Base-by-base conservation (phyloP, 148 eudicot species). In the Suaeda aralocaspica region DNA sequence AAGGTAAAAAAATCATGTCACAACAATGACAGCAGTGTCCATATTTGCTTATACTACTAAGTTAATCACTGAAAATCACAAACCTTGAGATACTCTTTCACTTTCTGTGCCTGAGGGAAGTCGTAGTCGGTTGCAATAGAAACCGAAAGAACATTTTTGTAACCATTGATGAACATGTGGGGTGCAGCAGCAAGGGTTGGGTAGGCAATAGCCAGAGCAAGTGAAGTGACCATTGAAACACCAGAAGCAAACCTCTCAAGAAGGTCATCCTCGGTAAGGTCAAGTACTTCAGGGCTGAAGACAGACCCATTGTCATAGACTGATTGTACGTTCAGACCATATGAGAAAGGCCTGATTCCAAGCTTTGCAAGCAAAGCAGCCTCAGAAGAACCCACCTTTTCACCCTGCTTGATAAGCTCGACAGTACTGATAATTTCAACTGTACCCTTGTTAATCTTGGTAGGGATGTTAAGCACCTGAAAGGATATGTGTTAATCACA, bases 391-490 rank as follows among this genome's bases (percentile, higher is more conserved):
- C 92, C 92, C 26, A 88, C 92, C 77, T 88, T 88, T 46, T 85
- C 89, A 61, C 89, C 89, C 82, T 80, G 77, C 81, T 74, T 85
- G 75, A 88, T 88, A 1, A 88, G 89, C 78, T 88, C 92, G 11
- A 88, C 92, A 2, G 88, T 82, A 59, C 89, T 88, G 70, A 88
- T 84, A 42, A 88, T 88, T 77, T 88, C 92, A 0, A 88, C 89
- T 22, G 92, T 88, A 72, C 92, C 92, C 86, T 84, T 88, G 85
- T 88, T 88, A 80, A 88, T 88, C 82, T 88, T 88, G 74, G 92
- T 88, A 25, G 92, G 89, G 48, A 88, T 88, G 81, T 88, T 88
- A 19, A 85, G 88, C 15, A 88, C 92, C 92, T 88, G 70, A 24
- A 41, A 16, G 1, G 19, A 63, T 15, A 63, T 12, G n/a, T 4